Base-by-base conservation (phyloP, 768 basidiomycete species). In the Psilocybe tampanensis region DNA sequence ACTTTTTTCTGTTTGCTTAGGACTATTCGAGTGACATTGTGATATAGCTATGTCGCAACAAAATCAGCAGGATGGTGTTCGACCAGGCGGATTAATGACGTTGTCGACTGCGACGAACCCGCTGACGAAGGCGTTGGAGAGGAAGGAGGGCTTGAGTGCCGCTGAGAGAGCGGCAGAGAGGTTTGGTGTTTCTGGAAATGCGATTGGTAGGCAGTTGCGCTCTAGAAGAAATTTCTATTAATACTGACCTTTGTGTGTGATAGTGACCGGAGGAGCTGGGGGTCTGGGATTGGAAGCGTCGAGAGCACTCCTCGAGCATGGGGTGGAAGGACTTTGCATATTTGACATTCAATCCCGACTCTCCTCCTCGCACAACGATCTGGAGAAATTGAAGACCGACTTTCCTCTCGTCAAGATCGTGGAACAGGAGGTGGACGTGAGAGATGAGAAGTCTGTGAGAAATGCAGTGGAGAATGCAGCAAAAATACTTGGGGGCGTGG, bases 211-310 rank as follows among this genome's bases (percentile, higher is more conserved):
- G 72, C 44, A 9, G 33, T 19, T 26, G 4, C 18, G 43, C 23
- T 24, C 19, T n/a, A 2, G 52, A 36, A 11, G 7, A 17, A n/a
- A 19, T 15, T 9, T 11, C 9, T 3, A 26, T 9, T 5, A 21
- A 24, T 32, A 26, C 5, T 26, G 21, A 23, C 22, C 18, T 42
- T 19, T 12, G 15, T 1, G 21, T 19, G n/a, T 26, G 29, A 34
- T 42, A 80, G 78, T 79, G 18, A 80, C 77, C 2, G 77, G 76
- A 6, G 79, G 80, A 21, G 74, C 76, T 24, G 77, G 78, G 0
- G 60, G 66, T 50, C 69, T 79, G 11, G 77, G 72, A 6, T 49
- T 78, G 11, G 72, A 68, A 55, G 69, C 69, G 12, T 70, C 68
- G 6, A 74, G 72, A n/a, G 74, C 73, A 4, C 66, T 80, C 12